Conservation (phyloP, 768 basidiomycete genomes). For the Termitomyces sp. region DNA sequence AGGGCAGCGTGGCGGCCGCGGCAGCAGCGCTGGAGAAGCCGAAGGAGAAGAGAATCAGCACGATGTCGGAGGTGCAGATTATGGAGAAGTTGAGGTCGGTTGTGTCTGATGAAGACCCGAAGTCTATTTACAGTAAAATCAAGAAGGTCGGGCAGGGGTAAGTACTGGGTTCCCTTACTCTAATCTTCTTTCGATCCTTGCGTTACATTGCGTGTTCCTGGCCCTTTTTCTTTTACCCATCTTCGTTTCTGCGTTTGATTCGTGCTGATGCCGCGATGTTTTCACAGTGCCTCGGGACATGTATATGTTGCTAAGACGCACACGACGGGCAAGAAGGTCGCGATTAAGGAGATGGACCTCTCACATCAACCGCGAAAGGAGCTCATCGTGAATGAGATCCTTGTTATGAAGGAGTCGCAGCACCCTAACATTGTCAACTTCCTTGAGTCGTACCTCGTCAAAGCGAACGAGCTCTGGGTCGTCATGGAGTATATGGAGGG, state of each 20-base stretch:
- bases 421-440: slow-evolving; percentile 98
- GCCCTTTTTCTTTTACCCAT: not conserved
- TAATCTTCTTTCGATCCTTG: not conserved
- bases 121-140: slow-evolving; percentile 88
- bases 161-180: slow-evolving; percentile 23
- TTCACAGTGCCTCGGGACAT: slow-evolving; percentile 85
- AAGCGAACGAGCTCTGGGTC: slow-evolving; percentile 89
- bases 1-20: slow-evolving; percentile 52
- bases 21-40: slow-evolving; percentile 73
- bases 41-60: slow-evolving; percentile 88
- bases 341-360: slow-evolving; percentile 98
- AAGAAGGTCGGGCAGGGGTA: slow-evolving; percentile 99
- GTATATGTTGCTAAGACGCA: slow-evolving; percentile 96
- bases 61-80: slow-evolving; percentile 96
- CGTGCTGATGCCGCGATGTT: slow-evolving; percentile 10
- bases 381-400: slow-evolving; percentile 94
- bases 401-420: slow-evolving; percentile 98
- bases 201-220: not conserved
- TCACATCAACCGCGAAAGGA: slow-evolving; percentile 95
- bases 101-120: slow-evolving; percentile 84
- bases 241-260: not conserved
- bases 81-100: slow-evolving; percentile 95
- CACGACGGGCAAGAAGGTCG: slow-evolving; percentile 80
- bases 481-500: slow-evolving; percentile 99
- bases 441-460: slow-evolving; percentile 85